phyloP scores from a whole-genome alignment of 2,329 filamentous ascomycete species.

The Beauveria scarabaeidicola region DNA sequence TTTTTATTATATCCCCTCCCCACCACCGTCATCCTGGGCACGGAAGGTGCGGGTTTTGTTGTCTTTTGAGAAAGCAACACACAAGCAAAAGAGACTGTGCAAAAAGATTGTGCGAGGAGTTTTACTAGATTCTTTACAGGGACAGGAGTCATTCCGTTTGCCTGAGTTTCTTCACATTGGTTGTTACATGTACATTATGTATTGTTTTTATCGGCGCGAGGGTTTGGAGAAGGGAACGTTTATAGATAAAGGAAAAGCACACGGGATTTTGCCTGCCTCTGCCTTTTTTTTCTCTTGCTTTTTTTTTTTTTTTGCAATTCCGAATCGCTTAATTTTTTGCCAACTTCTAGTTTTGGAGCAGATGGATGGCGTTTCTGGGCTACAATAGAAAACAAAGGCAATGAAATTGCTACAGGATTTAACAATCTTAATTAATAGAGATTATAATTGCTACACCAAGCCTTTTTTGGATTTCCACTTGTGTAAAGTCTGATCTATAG shows the following conservation, averaged over 20 bases:
- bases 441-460: too few relatives aligned
- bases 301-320: too few relatives aligned
- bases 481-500: too few relatives aligned
- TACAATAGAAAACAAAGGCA: too few relatives aligned
- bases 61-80: not conserved
- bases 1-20: slow-evolving; percentile 8
- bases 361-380: too few relatives aligned
- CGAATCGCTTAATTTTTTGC: too few relatives aligned
- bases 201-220: not conserved
- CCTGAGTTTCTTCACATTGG: not conserved
- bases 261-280: not conserved
- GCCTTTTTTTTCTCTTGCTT: not conserved
- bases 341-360: too few relatives aligned
- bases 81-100: not conserved
- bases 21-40: not conserved
- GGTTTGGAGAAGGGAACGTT: not conserved
- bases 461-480: too few relatives aligned
- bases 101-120: not conserved
- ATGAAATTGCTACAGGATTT: too few relatives aligned
- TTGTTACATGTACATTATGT: not conserved
- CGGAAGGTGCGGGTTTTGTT: not conserved
- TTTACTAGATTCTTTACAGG: not conserved
- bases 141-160: not conserved
- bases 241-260: not conserved
- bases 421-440: too few relatives aligned